Conservation (phyloP, 345 rosid genomes). For the Sapria himalayana region DNA sequence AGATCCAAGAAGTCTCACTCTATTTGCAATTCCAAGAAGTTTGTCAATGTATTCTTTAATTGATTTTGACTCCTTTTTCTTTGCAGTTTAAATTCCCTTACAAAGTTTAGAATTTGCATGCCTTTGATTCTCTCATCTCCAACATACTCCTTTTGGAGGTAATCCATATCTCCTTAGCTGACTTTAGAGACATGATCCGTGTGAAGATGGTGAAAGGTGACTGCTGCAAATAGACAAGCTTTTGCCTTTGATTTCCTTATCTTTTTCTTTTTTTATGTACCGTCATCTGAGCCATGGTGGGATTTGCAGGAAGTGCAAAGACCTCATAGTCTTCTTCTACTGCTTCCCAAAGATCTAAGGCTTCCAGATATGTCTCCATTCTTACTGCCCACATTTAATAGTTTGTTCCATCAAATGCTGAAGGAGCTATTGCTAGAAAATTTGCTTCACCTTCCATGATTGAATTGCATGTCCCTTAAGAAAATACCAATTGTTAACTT, state of each 20-base stretch:
- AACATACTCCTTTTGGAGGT: constrained; percentile 5
- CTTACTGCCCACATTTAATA: not conserved
- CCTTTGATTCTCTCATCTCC: not conserved
- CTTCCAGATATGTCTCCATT: constrained; percentile 4
- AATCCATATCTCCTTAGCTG: constrained; percentile 7
- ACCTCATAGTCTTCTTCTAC: constrained; percentile 5
- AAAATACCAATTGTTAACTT: too few species aligned
- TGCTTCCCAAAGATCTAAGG: constrained; percentile 1
- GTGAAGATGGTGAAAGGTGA: constrained; percentile 3
- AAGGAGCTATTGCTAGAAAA: not conserved
- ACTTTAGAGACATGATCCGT: not conserved
- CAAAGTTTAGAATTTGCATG: constrained; percentile 7
- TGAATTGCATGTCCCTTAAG: too few species aligned
- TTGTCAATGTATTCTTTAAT: constrained; percentile 4
- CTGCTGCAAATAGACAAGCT: not conserved
- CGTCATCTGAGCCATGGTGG: constrained; percentile 4
- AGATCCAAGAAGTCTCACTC: not conserved
- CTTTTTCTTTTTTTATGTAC: constrained; percentile 7
- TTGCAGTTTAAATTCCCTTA: constrained; percentile 4
- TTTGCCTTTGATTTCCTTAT: constrained; percentile 5
- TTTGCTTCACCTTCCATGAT: too few species aligned
- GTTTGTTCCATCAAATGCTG: not conserved
- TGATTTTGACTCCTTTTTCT: not conserved
- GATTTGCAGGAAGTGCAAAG: not conserved
- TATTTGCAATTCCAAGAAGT: not conserved